Evolutionary conservation across 1,284 basidiomycete species (phyloP).

Genomic region (Porogramme epimiltina): DNA sequence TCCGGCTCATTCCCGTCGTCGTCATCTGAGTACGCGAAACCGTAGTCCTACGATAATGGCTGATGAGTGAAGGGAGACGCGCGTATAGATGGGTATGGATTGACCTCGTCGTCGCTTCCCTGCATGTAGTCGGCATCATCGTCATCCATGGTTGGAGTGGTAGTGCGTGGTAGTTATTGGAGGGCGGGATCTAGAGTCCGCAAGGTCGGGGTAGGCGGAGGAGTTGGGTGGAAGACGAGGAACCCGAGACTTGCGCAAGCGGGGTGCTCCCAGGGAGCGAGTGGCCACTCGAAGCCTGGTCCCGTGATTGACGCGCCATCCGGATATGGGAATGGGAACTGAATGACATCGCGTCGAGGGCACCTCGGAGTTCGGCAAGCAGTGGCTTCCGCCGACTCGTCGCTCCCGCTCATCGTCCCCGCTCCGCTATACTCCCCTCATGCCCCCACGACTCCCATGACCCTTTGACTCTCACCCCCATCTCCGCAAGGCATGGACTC

Average conservation of each 20-base stretch:
- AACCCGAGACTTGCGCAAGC: constrained; percentile 6
- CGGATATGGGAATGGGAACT: constrained; percentile 8
- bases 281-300: neutral
- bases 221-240: neutral
- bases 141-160: constrained; percentile 67
- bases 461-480: neutral
- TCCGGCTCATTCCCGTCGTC: constrained; percentile 80
- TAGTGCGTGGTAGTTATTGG: neutral
- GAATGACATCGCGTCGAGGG: constrained; percentile 8
- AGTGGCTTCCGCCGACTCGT: no score
- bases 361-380: constrained; percentile 1
- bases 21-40: constrained; percentile 95
- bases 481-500: constrained; percentile 12
- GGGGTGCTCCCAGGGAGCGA: neutral
- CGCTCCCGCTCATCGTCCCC: constrained; percentile 1
- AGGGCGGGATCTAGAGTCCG: neutral
- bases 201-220: neutral
- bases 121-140: constrained; percentile 91
- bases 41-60: constrained; percentile 74
- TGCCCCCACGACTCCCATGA: constrained; percentile 9
- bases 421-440: constrained; percentile 5
- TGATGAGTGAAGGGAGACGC: constrained; percentile 10
- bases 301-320: constrained; percentile 22
- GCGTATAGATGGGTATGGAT: constrained; percentile 11
- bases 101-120: constrained; percentile 79